Conservation (phyloP, 192 early-diverging fungal species). For the Podila horticola region DNA sequence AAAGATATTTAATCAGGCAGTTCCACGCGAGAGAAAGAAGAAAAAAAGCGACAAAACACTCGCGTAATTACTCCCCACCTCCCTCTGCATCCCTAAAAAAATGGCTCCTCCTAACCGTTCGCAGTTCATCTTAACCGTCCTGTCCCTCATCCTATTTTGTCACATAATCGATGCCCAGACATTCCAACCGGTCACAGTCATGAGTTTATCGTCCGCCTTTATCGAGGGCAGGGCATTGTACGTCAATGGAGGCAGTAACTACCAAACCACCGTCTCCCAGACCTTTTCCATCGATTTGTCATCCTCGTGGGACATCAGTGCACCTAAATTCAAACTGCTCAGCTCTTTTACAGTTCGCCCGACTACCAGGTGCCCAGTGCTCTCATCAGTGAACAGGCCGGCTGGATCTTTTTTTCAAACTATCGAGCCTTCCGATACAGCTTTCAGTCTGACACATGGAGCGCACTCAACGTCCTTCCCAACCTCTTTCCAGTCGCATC, state of each 20-base stretch:
- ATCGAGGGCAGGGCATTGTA: background rate
- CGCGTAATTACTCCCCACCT: too few relatives aligned
- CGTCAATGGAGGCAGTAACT: background rate
- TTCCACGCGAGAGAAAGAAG: too few relatives aligned
- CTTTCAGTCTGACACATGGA: background rate
- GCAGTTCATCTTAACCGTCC: background rate
- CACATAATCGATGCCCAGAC: background rate
- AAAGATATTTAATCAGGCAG: too few relatives aligned
- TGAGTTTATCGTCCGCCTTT: background rate
- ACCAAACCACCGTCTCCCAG: background rate
- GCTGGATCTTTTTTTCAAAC: background rate
- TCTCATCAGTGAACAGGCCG: background rate
- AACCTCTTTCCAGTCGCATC: background rate
- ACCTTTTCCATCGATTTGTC: background rate
- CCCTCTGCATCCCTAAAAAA: background rate
- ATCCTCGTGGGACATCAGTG: background rate
- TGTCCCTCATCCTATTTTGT: background rate
- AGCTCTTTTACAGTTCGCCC: background rate
- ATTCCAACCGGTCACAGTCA: background rate
- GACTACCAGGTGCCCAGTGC: constrained; percentile 1
- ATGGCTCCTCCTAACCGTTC: background rate
- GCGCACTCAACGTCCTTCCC: background rate
- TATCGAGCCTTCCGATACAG: background rate
- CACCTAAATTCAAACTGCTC: background rate
- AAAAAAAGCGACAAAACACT: too few relatives aligned